These are phyloP conservation scores for Diversispora epigaea DNA, from an alignment of 192 early-diverging fungal species.

Conservation along the genomic window DNA sequence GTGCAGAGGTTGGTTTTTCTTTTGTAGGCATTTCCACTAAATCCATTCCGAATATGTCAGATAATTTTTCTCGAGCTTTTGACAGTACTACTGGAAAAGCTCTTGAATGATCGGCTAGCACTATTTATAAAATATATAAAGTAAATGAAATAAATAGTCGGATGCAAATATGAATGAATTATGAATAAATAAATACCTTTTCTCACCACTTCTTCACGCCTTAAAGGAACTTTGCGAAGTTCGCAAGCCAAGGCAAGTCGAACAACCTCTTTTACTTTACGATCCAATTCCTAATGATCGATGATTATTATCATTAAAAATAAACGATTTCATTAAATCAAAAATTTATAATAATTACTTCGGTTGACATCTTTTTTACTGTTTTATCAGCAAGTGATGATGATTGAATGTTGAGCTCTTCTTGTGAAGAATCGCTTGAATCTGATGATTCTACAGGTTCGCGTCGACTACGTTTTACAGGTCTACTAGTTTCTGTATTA, in stretches of 20 bases:
- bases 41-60: slow-evolving; percentile 63
- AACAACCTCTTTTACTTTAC: slow-evolving; percentile 62
- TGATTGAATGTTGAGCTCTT: neutral
- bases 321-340: neutral
- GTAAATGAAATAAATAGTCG: neutral
- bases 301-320: neutral
- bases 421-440: too few relatives aligned
- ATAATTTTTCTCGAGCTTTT: slow-evolving; percentile 49
- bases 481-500: too few relatives aligned
- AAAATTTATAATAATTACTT: neutral
- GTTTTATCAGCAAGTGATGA: neutral
- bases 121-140: slow-evolving; percentile 33
- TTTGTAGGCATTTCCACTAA: slow-evolving; percentile 52
- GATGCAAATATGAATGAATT: neutral
- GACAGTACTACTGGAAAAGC: slow-evolving; percentile 50
- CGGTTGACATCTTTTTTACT: slow-evolving; percentile 1
- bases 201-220: slow-evolving; percentile 62
- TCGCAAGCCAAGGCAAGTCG: slow-evolving; percentile 60
- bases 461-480: too few relatives aligned
- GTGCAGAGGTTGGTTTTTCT: slow-evolving; percentile 30
- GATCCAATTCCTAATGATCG: slow-evolving; percentile 48
- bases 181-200: slow-evolving; percentile 39
- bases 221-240: slow-evolving; percentile 48
- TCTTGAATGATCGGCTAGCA: slow-evolving; percentile 48
- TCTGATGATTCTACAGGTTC: too few relatives aligned